These are phyloP conservation scores for Yamadazyma dendronema DNA, from an alignment of 1,139 yeast genomes.

Conservation along the genomic window DNA sequence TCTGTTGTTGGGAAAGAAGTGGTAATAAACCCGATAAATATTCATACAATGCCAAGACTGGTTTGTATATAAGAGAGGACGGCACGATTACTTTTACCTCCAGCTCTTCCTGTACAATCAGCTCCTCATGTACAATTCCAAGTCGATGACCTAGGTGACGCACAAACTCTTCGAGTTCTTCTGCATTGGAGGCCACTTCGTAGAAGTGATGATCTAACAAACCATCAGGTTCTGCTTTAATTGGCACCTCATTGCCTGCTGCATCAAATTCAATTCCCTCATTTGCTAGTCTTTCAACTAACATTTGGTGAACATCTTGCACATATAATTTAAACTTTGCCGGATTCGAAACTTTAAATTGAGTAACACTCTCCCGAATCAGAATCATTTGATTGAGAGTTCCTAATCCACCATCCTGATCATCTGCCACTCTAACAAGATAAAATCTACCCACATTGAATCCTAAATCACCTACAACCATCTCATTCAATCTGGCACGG, in stretches of 20 bases:
- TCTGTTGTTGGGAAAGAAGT: conserved; percentile 15
- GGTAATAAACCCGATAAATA: conserved; percentile 25
- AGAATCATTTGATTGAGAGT: conserved; percentile 33
- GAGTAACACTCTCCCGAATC: conserved; percentile 19
- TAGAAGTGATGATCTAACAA: conserved; percentile 32
- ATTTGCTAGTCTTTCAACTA: conserved; percentile 24
- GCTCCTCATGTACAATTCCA: conserved; percentile 14
- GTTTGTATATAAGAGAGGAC: conserved; percentile 26
- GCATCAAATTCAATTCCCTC: conserved; percentile 39
- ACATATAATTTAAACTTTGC: conserved; percentile 49
- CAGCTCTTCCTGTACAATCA: conserved; percentile 1
- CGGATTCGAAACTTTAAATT: conserved; percentile 22
- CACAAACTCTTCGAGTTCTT: conserved; percentile 32
- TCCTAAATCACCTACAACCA: conserved; percentile 48
- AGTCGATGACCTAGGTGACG: conserved; percentile 24
- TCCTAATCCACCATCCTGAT: conserved; percentile 38
- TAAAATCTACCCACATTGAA: conserved; percentile 46
- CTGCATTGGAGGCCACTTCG: conserved; percentile 40
- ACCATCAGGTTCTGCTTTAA: conserved; percentile 3
- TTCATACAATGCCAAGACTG: conserved; percentile 25
- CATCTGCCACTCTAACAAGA: conserved; percentile 42
- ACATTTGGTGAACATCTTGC: conserved; percentile 44
- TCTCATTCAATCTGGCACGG: conserved; percentile 39
- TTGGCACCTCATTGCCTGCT: conserved; percentile 26
- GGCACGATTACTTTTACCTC: conserved; percentile 15